Percentiles rank a stretch among this genome's conserved stretches.
phyloP scores from a whole-genome alignment of 2,329 filamentous ascomycete genomes.

The Lojkania enalia region DNA sequence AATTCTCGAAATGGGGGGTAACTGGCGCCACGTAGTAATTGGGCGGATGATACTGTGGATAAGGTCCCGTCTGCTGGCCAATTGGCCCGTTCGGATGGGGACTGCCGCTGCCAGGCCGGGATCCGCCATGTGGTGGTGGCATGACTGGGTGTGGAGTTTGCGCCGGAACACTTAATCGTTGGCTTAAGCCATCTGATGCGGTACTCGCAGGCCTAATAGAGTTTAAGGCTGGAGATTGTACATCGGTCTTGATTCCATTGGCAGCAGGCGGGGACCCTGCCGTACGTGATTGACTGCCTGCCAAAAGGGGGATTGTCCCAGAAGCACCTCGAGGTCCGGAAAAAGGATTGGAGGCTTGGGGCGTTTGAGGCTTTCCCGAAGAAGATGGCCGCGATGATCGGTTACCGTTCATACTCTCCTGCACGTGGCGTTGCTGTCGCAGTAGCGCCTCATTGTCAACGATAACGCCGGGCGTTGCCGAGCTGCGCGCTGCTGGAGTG shows the following conservation, averaged over 20 bases:
- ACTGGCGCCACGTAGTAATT: slow-evolving; percentile 36
- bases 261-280: slow-evolving; percentile 35
- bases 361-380: slow-evolving; percentile 31
- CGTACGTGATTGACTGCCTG: slow-evolving; percentile 31
- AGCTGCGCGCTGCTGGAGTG: slow-evolving; percentile 45
- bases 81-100: slow-evolving; percentile 45
- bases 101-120: slow-evolving; percentile 45
- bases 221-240: slow-evolving; percentile 50
- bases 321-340: slow-evolving; percentile 28
- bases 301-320: slow-evolving; percentile 23
- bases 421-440: slow-evolving; percentile 56
- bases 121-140: slow-evolving; percentile 44
- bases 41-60: slow-evolving; percentile 38
- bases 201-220: slow-evolving; percentile 43
- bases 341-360: slow-evolving; percentile 33
- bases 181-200: slow-evolving; percentile 34
- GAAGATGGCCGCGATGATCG: slow-evolving; percentile 32
- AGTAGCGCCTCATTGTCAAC: slow-evolving; percentile 59
- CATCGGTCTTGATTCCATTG: slow-evolving; percentile 46
- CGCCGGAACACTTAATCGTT: slow-evolving; percentile 32
- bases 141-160: slow-evolving; percentile 42
- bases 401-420: slow-evolving; percentile 53
- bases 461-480: slow-evolving; percentile 53
- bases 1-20: slow-evolving; percentile 34
- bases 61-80: slow-evolving; percentile 27